Percentiles rank a stretch among this genome's conserved stretches.
These are phyloP conservation scores for Leucosporidium scottii DNA, from an alignment of 768 basidiomycete genomes.

Conservation along the genomic window DNA sequence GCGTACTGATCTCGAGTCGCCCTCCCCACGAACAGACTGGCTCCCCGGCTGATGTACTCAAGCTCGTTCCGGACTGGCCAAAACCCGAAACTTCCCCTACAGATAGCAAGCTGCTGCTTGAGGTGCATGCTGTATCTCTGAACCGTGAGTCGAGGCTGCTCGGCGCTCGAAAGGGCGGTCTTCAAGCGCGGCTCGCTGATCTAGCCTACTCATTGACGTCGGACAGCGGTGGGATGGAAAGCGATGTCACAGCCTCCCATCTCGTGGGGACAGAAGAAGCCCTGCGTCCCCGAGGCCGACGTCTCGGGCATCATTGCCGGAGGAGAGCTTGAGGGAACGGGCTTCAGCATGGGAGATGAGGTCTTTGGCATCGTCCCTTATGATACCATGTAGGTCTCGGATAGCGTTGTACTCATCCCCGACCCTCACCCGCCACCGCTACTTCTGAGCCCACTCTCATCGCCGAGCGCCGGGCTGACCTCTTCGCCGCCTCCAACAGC, in stretches of 20 bases:
- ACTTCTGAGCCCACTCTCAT: too few relatives aligned
- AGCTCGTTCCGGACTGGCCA: conserved; percentile 38
- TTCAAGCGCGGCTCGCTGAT: too few relatives aligned
- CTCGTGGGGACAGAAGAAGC: conserved; percentile 46
- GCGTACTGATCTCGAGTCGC: too few relatives aligned
- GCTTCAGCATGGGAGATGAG: conserved; percentile 55
- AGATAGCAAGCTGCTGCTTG: conserved; percentile 50
- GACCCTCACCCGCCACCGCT: too few relatives aligned
- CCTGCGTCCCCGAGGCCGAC: conserved; percentile 57
- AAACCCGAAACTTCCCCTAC: conserved; percentile 44
- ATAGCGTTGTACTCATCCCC: too few relatives aligned
- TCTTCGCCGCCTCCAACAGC: not conserved
- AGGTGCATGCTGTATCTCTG: conserved; percentile 53
- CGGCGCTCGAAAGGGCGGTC: not conserved
- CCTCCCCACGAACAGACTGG: conserved; percentile 29
- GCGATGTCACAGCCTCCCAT: conserved; percentile 51
- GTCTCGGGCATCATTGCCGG: conserved; percentile 57
- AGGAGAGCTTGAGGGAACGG: conserved; percentile 48
- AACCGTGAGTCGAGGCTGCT: conserved; percentile 49
- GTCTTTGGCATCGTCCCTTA: conserved; percentile 56
- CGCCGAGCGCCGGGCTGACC: not conserved
- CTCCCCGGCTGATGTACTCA: conserved; percentile 39
- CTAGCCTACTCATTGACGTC: too few relatives aligned
- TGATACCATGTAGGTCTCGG: conserved; percentile 32
- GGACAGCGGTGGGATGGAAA: conserved; percentile 53